Evolutionary conservation across 345 rosid species (phyloP), one percentile per base, ranked within the genome.

Genomic region (Rhizophora mangle): DNA sequence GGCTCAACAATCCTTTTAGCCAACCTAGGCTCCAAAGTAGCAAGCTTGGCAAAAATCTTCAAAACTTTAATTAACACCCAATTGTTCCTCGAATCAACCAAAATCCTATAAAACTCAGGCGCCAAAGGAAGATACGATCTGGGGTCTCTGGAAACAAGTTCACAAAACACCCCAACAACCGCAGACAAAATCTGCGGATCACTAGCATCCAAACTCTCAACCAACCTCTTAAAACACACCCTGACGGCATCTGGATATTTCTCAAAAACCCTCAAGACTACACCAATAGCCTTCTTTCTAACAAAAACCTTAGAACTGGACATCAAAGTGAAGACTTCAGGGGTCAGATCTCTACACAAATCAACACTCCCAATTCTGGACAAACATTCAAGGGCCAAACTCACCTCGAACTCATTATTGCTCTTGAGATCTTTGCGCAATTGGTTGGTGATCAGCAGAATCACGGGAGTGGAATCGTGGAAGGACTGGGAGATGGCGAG

Each of bases 21-120:
- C 81, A 95, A 70, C 85, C 99, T 85, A 18, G 93, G 94, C 81
- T 95, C 99, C 29, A 92, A 67, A 18, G 80, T 80, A 65, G 88
- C 96, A 85, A 92, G 64, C 80, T 85, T 87, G 1, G 92, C 71
- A 72, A 92, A 92, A 63, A 92, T 80, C 84, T 95, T 89, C 82
- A 89, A 80, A 71, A 90, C 90, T 85, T 95, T 95, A 57, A 95
- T 95, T 68, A 90, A 69, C 68, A 90, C 85, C 99, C 98, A 92
- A 77, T 90, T 92, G 76, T 86, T 90, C 87, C 80, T 92, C 1
- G 99, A 92, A 82, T 90, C 91, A 1, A 90, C 90, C 69, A 96
- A 64, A 67, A 92, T 80, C 79, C 77, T 93, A 79, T 85, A 90
- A 80, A 96, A 92, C 49, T 87, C 98, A 0, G 97, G 98, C 31